Evolutionary conservation across 164 flowering plant species (phyloP).

Genomic region (Paratinospora sagittata): DNA sequence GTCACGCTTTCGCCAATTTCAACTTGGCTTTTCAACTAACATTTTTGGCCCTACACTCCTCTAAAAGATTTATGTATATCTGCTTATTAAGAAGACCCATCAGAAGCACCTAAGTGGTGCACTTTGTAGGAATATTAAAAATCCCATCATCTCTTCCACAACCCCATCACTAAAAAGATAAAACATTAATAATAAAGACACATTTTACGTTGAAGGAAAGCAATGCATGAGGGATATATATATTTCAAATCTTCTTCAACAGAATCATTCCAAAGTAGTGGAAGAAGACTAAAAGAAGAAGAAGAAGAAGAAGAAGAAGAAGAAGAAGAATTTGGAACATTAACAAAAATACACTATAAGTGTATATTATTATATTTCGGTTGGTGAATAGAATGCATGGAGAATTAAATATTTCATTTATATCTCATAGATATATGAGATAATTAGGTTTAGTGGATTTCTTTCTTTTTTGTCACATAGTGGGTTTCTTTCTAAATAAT

Average conservation of each 20-base stretch:
- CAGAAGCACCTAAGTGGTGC: slow-evolving; percentile 40
- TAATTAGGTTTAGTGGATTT: neutral
- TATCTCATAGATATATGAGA: neutral
- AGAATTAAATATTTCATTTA: slow-evolving; percentile 1
- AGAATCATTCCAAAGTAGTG: slow-evolving; percentile 39
- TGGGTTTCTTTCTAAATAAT: too few species aligned
- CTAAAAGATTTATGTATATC: neutral
- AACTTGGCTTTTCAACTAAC: slow-evolving; percentile 21
- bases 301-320: slow-evolving; percentile 7
- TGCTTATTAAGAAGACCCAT: slow-evolving; percentile 16
- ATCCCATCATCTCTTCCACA: slow-evolving; percentile 17
- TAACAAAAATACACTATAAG: neutral
- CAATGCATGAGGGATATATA: slow-evolving; percentile 47
- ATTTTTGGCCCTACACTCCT: slow-evolving; percentile 13
- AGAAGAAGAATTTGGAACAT: neutral
- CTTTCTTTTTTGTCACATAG: too few species aligned
- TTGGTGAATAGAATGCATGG: neutral
- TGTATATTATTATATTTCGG: neutral
- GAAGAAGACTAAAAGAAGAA: slow-evolving; percentile 17
- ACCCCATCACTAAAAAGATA: neutral
- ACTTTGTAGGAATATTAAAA: slow-evolving; percentile 28
- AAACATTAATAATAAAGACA: neutral
- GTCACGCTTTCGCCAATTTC: slow-evolving; percentile 61
- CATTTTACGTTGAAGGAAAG: slow-evolving; percentile 49
- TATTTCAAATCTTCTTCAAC: slow-evolving; percentile 20